Percentiles rank a stretch among this genome's conserved stretches.
These are phyloP conservation scores for Fermentozyma sake DNA, from an alignment of 1,139 yeast species.

Conservation along the genomic window DNA sequence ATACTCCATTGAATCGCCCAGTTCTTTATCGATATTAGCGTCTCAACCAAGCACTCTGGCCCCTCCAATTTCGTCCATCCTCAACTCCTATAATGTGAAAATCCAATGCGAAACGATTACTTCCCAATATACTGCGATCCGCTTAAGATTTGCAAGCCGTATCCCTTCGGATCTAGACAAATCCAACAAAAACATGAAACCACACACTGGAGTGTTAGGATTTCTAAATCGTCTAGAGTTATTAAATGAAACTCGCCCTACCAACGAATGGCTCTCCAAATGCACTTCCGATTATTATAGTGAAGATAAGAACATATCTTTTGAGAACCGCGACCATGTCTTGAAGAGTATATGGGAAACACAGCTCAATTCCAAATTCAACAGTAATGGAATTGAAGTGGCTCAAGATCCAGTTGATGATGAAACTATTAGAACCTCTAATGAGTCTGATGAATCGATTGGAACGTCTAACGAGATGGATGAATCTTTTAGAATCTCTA, in stretches of 20 bases:
- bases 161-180: conserved; percentile 5
- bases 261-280: background rate
- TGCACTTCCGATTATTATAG: too few species aligned
- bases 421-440: too few species aligned
- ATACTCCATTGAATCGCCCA: conserved; percentile 8
- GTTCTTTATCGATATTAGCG: too few species aligned
- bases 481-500: background rate
- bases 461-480: background rate
- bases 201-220: conserved; percentile 11
- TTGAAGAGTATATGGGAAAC: conserved; percentile 10
- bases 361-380: conserved; percentile 2
- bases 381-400: background rate
- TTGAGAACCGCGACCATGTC: conserved; percentile 10
- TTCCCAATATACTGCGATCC: conserved; percentile 35
- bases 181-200: conserved; percentile 6
- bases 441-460: background rate
- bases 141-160: conserved; percentile 30
- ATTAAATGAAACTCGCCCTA: background rate
- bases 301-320: conserved; percentile 2
- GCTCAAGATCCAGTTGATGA: background rate
- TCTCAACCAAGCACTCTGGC: conserved; percentile 1
- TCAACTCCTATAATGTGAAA: conserved; percentile 15
- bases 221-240: conserved; percentile 7
- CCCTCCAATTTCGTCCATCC: conserved; percentile 1
- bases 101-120: conserved; percentile 37